Percentiles rank a stretch among this genome's conserved stretches.
These are phyloP conservation scores for Drosera spatulata DNA, from an alignment of 179 eudicot species.

Conservation along the genomic window DNA sequence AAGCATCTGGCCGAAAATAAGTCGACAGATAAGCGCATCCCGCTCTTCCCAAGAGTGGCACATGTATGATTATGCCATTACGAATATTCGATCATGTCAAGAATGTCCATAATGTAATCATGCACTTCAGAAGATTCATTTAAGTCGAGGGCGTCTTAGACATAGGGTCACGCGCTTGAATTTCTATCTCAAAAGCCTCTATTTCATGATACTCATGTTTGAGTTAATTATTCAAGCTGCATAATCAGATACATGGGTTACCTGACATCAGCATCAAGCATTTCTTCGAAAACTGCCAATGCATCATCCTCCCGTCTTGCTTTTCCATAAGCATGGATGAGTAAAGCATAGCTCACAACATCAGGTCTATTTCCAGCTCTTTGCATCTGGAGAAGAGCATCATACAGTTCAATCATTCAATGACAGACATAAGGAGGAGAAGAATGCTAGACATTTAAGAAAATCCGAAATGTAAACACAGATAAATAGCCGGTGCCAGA, in stretches of 20 bases:
- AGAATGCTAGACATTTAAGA: too few species aligned
- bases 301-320: slow-evolving; percentile 98
- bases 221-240: too few species aligned
- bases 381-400: slow-evolving; percentile 56
- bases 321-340: slow-evolving; percentile 84
- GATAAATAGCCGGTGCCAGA: too few species aligned
- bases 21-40: neutral
- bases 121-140: too few species aligned
- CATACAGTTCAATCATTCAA: neutral
- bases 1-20: neutral
- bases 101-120: too few species aligned
- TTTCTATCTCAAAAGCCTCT: too few species aligned
- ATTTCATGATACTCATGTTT: too few species aligned
- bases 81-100: neutral
- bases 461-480: too few species aligned
- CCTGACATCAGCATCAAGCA: slow-evolving; percentile 99
- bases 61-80: neutral
- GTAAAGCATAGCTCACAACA: slow-evolving; percentile 89
- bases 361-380: slow-evolving; percentile 74
- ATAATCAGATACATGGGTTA: slow-evolving; percentile 10
- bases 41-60: neutral
- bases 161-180: too few species aligned
- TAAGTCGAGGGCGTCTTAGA: too few species aligned
- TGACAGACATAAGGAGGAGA: neutral
- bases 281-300: slow-evolving; percentile 91